Base-by-base conservation (phyloP, 495 filamentous ascomycete species). In the Schizothecium vesticola region DNA sequence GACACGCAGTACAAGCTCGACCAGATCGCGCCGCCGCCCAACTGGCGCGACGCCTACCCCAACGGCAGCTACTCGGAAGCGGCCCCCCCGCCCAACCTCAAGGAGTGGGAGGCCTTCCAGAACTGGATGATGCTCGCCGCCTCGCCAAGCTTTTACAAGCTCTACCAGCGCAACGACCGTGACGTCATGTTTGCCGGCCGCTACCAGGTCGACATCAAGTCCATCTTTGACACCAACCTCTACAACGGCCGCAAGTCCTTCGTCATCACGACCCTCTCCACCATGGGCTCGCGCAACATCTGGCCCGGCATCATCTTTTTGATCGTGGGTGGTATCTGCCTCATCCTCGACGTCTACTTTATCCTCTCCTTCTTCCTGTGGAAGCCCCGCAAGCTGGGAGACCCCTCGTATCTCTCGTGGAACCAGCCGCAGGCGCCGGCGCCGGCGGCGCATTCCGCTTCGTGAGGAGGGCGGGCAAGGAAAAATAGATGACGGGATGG, bases 51-150 rank as follows among this genome's bases (percentile, higher is more conserved):
- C 21, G 80, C 84, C 56, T 97, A 86, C 68, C 86, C 86, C 13
- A 74, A 87, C 51, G 82, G 83, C 33, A 16, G 12, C 59, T 97
- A 97, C 72, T 86, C 83, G 12, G 77, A 80, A 0, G 78, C 86
- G 0, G 82, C 81, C n/a, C 83, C 84, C 21, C 87, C 90, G 3
- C 91, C 91, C 0, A 77, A 92, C 69, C 74, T 97, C 11, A 80
- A 87, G 55, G 79, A 89, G 5, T 84, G 92, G 74, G 91, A 97
- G 73, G 85, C 85, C 31, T 97, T 99, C 75, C 93, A 97, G 82
- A 93, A 97, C 36, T 99, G 95, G 95, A 98, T 99, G 95, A 86
- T 95, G 75, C 95, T 96, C 2, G 95, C 95, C 29, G 95, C 94
- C n/a, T 80, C 97, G 66, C 95, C 95, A 1, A 91, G 90, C 23